Base-by-base conservation (phyloP, 108 stramenopile species). In the Cyclotella baltica region DNA sequence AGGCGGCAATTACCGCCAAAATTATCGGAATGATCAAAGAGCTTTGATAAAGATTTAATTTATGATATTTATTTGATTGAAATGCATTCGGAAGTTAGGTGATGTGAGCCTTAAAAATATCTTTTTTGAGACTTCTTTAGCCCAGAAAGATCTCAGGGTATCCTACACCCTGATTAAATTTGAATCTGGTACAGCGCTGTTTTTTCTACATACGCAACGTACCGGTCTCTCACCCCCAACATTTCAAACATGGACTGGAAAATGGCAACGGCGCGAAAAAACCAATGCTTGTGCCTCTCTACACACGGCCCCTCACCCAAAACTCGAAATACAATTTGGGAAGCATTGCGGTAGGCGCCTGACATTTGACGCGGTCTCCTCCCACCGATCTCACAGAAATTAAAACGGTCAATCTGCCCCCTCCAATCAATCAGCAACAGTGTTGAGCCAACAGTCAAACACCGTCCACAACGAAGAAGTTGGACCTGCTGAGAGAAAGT, bases 161-260 rank as follows among this genome's bases (percentile, higher is more conserved):
- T 23, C 55, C 55, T 25, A 57, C 23, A 57, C n/a, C n/a, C n/a
- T n/a, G n/a, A n/a, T n/a, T n/a, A 57, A 57, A 28, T 22, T 57
- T 25, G 13, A 57, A 28, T 13, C 15, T 23, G 27, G 27, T 57
- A 57, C 55, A 25, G 55, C 55, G 55, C 55, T 25, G 22, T 25
- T 28, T 1, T 2, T 25, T 57, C 55, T 57, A 57, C 55, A 57
- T 57, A 57, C 55, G 55, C 22, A 57, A 6, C 55, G 27, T 57
- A 57, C 55, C 11, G 1, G 3, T 25, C 2, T 28, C 27, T 57
- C 55, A 29, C n/a, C 15, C 27, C 55, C 23, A 57, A 57, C 55
- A 57, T 57, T 57, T 57, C 55, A 57, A 57, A 57, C 55, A 4
- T 27, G 22, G 55, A 57, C 55, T 6, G 11, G 55, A 57, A 18